phyloP scores from a whole-genome alignment of 176 grass and related monocot genomes.

The Paspalum notatum region DNA sequence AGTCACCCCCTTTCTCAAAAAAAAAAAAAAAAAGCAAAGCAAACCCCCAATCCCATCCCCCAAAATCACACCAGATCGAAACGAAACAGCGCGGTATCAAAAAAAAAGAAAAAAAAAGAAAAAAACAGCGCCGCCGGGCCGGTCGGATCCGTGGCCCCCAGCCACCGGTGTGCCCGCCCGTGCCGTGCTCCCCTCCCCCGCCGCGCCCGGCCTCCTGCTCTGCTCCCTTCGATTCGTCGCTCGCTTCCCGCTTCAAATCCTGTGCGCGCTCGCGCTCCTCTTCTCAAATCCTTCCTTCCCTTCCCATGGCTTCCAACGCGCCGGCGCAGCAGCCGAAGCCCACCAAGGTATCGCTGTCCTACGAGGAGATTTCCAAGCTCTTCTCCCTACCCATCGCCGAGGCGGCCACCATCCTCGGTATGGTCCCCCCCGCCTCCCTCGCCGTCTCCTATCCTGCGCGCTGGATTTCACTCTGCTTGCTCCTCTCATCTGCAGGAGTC shows the following conservation, averaged over 20 bases:
- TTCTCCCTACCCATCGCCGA: slow-evolving; percentile 92
- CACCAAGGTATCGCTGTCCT: slow-evolving; percentile 60
- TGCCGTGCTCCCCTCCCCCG: slow-evolving; percentile 4
- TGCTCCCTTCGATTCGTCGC: no score
- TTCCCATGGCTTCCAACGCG: slow-evolving; percentile 46
- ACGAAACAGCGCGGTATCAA: no score
- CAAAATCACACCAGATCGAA: no score
- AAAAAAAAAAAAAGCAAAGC: no score
- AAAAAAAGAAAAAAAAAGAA: no score
- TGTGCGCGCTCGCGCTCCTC: background rate
- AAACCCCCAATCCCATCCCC: no score
- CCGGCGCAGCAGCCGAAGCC: slow-evolving; percentile 36
- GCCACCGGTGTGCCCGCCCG: no score
- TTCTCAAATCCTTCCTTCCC: slow-evolving; percentile 13
- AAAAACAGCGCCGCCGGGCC: background rate
- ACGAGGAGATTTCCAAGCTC: slow-evolving; percentile 93
- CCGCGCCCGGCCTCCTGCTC: background rate
- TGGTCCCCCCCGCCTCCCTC: background rate
- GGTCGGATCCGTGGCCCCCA: background rate
- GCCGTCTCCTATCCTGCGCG: background rate
- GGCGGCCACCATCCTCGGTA: slow-evolving; percentile 86
- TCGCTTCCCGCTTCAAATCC: no score
- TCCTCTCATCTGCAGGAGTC: slow-evolving; percentile 58
- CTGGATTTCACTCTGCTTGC: background rate
- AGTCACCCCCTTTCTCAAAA: no score